Evolutionary conservation across 2,329 filamentous ascomycete species (phyloP).

Genomic region (Macrophomina pseudophaseolina): DNA sequence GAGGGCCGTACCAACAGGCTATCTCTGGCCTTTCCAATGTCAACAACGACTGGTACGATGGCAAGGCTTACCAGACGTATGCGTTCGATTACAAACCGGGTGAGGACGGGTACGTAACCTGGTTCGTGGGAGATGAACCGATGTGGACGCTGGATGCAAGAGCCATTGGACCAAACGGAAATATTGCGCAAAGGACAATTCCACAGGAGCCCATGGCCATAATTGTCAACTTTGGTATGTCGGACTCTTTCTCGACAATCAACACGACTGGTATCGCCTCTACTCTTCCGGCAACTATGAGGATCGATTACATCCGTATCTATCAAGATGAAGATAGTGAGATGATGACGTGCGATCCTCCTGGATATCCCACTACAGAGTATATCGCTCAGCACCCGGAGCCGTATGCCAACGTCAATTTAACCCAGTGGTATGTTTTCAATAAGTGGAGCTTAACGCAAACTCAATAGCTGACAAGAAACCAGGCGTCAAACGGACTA

Average conservation of each 20-base stretch:
- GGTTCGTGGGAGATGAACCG: constrained; percentile 69
- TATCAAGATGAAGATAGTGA: constrained; percentile 67
- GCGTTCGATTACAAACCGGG: constrained; percentile 65
- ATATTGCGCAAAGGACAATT: constrained; percentile 68
- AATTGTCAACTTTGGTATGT: constrained; percentile 74
- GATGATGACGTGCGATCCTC: constrained; percentile 70
- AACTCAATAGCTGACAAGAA: constrained; percentile 26
- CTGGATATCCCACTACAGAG: constrained; percentile 67
- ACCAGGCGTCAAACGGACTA: constrained; percentile 57
- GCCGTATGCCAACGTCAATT: constrained; percentile 67
- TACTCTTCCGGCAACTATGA: constrained; percentile 67
- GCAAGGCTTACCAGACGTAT: constrained; percentile 59
- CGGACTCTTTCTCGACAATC: constrained; percentile 66
- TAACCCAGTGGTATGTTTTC: constrained; percentile 64
- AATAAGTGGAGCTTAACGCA: background rate
- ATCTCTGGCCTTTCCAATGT: constrained; percentile 60
- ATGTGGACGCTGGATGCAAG: constrained; percentile 68
- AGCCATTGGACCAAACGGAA: constrained; percentile 70
- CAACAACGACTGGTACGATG: constrained; percentile 62
- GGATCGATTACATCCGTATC: constrained; percentile 72
- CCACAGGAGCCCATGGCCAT: constrained; percentile 71
- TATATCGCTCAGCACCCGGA: constrained; percentile 68
- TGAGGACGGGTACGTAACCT: constrained; percentile 64
- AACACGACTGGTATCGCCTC: constrained; percentile 62
- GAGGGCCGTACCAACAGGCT: constrained; percentile 62